A percentile compares a stretch with the other conserved stretches of the same genome.
Evolutionary conservation across 2,329 filamentous ascomycete genomes (phyloP).

Genomic region (Pseudopyricularia javanii): DNA sequence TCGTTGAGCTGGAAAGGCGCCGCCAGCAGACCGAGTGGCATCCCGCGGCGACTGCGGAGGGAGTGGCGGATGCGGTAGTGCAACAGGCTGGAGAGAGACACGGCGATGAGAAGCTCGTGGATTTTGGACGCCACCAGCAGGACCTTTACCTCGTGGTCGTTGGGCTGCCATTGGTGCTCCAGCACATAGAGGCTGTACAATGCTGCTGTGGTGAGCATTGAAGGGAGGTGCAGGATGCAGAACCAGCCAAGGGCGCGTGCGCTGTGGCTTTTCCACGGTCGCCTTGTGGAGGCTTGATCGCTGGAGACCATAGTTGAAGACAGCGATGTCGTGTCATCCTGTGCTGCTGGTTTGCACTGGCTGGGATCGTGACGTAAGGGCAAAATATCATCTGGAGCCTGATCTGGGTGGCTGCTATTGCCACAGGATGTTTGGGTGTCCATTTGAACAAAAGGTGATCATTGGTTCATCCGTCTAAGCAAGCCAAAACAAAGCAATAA

Average conservation of each 20-base stretch:
- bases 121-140: background rate
- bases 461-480: too few relatives aligned
- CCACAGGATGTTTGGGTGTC: too few relatives aligned
- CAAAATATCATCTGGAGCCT: too few relatives aligned
- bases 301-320: too few relatives aligned
- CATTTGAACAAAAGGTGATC: too few relatives aligned
- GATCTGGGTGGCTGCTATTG: too few relatives aligned
- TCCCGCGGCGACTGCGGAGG: background rate
- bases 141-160: background rate
- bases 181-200: background rate
- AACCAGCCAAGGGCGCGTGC: background rate
- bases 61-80: background rate
- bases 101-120: background rate
- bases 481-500: too few relatives aligned
- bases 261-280: too few relatives aligned
- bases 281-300: too few relatives aligned
- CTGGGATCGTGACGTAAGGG: too few relatives aligned
- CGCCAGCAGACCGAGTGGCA: background rate
- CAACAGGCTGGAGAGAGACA: background rate
- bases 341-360: too few relatives aligned
- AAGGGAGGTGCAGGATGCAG: background rate
- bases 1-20: background rate
- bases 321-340: too few relatives aligned
- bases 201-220: background rate
- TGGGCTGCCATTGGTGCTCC: background rate